phyloP scores from a whole-genome alignment of 2,329 filamentous ascomycete species.

The Scolecobasidium constrictum region DNA sequence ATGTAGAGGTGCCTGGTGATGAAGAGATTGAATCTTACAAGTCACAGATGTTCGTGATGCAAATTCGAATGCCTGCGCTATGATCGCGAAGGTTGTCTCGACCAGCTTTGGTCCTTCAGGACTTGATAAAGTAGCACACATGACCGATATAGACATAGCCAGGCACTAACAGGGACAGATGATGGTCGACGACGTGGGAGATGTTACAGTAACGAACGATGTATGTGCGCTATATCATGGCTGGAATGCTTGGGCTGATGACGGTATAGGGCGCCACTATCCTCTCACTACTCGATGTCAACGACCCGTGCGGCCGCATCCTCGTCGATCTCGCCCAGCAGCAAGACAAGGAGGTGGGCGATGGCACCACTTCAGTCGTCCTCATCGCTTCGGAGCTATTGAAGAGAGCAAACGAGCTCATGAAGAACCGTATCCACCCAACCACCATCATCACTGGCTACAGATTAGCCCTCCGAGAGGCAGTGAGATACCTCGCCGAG shows the following conservation, averaged over 20 bases:
- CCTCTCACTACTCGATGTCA: conserved; percentile 85
- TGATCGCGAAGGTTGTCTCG: conserved; percentile 97
- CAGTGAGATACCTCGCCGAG: conserved; percentile 97
- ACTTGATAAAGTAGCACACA: no score
- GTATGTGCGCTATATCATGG: not conserved
- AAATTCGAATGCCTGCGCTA: conserved; percentile 22
- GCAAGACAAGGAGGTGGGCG: conserved; percentile 97
- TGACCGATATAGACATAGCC: no score
- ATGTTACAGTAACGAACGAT: conserved; percentile 98
- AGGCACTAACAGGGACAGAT: no score
- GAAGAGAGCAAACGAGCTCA: conserved; percentile 87
- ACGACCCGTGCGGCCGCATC: conserved; percentile 97
- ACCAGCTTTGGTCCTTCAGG: conserved; percentile 96
- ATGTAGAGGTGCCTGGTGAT: conserved; percentile 78
- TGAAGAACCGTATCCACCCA: conserved; percentile 99
- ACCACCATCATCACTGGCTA: conserved; percentile 99
- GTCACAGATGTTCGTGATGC: not conserved
- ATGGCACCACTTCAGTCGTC: conserved; percentile 96
- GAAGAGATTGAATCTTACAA: conserved; percentile 32
- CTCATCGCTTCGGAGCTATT: conserved; percentile 94
- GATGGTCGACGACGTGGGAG: conserved; percentile 99
- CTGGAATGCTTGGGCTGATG: not conserved
- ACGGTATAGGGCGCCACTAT: conserved; percentile 68
- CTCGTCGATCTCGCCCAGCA: conserved; percentile 95
- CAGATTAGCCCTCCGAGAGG: conserved; percentile 86